Percentiles rank a stretch among this genome's conserved stretches.
These are phyloP conservation scores for Fusarium multiceps DNA, from an alignment of 2,329 filamentous ascomycete genomes.

Conservation along the genomic window DNA sequence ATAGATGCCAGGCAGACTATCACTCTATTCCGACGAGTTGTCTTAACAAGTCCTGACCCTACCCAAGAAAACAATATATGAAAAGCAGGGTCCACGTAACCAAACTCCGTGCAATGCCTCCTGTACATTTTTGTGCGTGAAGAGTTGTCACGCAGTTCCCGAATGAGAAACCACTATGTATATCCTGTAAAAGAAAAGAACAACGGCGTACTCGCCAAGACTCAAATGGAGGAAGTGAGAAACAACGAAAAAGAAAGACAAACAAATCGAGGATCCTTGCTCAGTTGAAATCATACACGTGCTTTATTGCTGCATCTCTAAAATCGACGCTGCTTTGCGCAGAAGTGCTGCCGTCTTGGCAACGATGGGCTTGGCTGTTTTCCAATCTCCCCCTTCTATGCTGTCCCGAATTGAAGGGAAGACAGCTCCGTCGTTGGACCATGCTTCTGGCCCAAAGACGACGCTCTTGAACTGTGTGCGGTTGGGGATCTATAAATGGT, in stretches of 20 bases:
- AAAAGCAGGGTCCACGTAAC: constrained; percentile 38
- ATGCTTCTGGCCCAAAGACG: constrained; percentile 84
- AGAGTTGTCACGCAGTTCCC: constrained; percentile 27
- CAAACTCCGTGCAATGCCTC: constrained; percentile 53
- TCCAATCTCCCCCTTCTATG: constrained; percentile 78
- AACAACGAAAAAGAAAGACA: constrained; percentile 9
- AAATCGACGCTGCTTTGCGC: constrained; percentile 63
- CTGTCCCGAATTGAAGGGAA: constrained; percentile 85
- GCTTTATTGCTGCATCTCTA: constrained; percentile 44
- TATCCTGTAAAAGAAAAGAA: constrained; percentile 31
- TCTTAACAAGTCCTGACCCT: constrained; percentile 30
- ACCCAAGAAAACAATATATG: constrained; percentile 37
- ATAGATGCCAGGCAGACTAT: constrained; percentile 2
- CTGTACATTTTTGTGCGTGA: constrained; percentile 42
- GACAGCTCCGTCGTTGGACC: constrained; percentile 62
- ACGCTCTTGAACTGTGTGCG: constrained; percentile 95
- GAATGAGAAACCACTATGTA: constrained; percentile 36
- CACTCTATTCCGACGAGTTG: constrained; percentile 31
- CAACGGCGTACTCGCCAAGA: constrained; percentile 30
- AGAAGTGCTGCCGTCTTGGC: constrained; percentile 78
- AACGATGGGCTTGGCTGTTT: constrained; percentile 72
- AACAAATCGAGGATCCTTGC: constrained; percentile 17
- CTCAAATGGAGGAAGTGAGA: constrained; percentile 17
- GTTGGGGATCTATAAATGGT: constrained; percentile 74
- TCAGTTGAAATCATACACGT: constrained; percentile 34